Percentiles rank a stretch among this genome's conserved stretches.
phyloP scores from a whole-genome alignment of 2,329 filamentous ascomycete species.

The Cercospora sp. region DNA sequence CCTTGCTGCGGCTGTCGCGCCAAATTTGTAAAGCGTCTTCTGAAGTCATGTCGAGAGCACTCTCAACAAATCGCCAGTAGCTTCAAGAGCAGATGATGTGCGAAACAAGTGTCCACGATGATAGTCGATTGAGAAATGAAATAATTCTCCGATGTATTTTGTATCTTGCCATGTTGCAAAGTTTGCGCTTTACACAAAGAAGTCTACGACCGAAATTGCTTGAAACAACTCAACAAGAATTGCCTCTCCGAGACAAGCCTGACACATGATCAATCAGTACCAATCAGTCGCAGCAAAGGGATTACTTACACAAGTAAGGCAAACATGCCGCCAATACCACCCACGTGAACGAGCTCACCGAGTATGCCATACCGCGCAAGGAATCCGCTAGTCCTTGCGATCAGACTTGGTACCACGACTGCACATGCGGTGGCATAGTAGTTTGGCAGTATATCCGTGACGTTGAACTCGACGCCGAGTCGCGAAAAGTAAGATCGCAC shows the following conservation, averaged over 20 bases:
- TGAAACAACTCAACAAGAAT: neutral
- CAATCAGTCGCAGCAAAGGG: neutral
- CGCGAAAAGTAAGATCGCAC: slow-evolving; percentile 64
- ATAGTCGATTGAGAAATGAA: neutral
- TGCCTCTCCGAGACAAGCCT: slow-evolving; percentile 3
- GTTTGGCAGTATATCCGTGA: slow-evolving; percentile 37
- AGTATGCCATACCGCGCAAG: slow-evolving; percentile 43
- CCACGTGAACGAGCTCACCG: slow-evolving; percentile 46
- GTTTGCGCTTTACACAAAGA: neutral
- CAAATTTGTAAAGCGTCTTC: too few species aligned
- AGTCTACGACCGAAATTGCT: neutral
- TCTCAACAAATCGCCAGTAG: neutral
- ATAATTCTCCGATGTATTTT: too few species aligned
- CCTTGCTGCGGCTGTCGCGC: neutral
- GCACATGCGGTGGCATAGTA: slow-evolving; percentile 41
- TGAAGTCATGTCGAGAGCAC: neutral
- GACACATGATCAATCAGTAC: neutral
- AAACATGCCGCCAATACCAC: slow-evolving; percentile 41
- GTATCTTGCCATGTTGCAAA: neutral
- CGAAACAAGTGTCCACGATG: neutral
- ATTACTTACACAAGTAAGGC: slow-evolving; percentile 41
- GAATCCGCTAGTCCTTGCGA: slow-evolving; percentile 36
- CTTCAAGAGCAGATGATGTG: neutral
- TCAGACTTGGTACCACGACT: slow-evolving; percentile 41
- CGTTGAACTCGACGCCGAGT: slow-evolving; percentile 41